Percentiles rank a stretch among this genome's conserved stretches.
These are phyloP conservation scores for Corrigiola litoralis DNA, from an alignment of 179 eudicot genomes.

Conservation along the genomic window DNA sequence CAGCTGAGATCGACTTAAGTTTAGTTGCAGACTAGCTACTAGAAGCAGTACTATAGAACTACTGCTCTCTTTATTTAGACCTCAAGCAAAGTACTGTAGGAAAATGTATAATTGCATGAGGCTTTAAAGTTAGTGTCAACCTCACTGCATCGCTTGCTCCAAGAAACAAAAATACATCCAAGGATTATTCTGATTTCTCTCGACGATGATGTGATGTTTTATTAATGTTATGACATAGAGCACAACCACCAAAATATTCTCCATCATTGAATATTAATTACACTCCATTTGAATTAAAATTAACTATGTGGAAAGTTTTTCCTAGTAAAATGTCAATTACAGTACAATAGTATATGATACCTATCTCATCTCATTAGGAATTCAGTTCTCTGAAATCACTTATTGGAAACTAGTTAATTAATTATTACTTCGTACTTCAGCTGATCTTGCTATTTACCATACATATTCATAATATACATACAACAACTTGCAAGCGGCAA, in stretches of 20 bases:
- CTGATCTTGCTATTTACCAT: too few relatives aligned
- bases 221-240: background rate
- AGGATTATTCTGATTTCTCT: constrained; percentile 1
- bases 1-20: background rate
- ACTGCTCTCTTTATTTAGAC: background rate
- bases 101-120: background rate
- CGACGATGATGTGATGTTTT: constrained; percentile 4
- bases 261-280: background rate
- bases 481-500: too few relatives aligned
- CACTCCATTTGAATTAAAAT: too few relatives aligned
- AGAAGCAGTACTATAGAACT: background rate
- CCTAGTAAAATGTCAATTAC: too few relatives aligned
- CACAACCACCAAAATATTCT: constrained; percentile 23
- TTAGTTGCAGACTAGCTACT: background rate
- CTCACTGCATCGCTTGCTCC: constrained; percentile 8
- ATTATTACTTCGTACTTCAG: too few relatives aligned
- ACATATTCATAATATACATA: too few relatives aligned
- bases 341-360: too few relatives aligned
- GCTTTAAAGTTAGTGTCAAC: constrained; percentile 16
- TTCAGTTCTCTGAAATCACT: too few relatives aligned
- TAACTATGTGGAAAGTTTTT: too few relatives aligned
- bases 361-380: too few relatives aligned
- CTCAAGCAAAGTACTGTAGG: background rate
- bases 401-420: too few relatives aligned
- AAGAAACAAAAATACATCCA: constrained; percentile 1